Conservation (phyloP, 2,329 filamentous ascomycete genomes). For the Chalaropsis thielavioides region DNA sequence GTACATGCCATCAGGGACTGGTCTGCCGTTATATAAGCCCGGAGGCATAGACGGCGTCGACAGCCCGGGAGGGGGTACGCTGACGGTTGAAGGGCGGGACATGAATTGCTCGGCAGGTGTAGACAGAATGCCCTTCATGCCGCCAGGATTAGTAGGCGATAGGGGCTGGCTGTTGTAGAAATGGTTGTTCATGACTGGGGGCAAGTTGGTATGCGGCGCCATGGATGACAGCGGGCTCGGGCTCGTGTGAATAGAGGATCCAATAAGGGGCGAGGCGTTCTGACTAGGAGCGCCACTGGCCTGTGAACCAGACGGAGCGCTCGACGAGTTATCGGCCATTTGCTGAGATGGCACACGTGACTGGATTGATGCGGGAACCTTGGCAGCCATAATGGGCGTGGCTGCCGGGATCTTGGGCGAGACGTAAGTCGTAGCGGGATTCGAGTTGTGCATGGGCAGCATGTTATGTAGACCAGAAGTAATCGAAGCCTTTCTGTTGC, state of each 20-base stretch:
- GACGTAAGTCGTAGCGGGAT: constrained; percentile 42
- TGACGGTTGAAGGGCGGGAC: constrained; percentile 18
- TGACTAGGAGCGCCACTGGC: constrained; percentile 41
- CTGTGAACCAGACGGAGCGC: constrained; percentile 51
- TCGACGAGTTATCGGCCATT: constrained; percentile 48
- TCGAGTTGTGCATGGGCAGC: constrained; percentile 45
- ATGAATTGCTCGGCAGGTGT: constrained; percentile 27
- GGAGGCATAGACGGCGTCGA: constrained; percentile 25
- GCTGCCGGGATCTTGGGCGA: constrained; percentile 70
- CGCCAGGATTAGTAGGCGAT: constrained; percentile 46
- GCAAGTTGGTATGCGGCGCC: constrained; percentile 2
- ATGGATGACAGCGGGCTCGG: constrained; percentile 42
- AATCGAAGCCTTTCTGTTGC: constrained; percentile 1
- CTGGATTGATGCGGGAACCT: constrained; percentile 66
- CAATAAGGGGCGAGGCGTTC: constrained; percentile 43
- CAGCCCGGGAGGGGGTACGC: constrained; percentile 10
- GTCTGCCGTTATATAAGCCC: constrained; percentile 26
- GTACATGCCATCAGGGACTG: constrained; percentile 16
- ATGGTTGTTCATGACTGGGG: constrained; percentile 19
- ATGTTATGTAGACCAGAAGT: constrained; percentile 29
- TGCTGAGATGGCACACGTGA: constrained; percentile 69
- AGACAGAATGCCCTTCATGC: constrained; percentile 40
- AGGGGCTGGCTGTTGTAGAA: constrained; percentile 32
- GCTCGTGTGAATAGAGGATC: constrained; percentile 50
- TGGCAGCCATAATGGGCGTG: constrained; percentile 61